phyloP scores from a whole-genome alignment of 2,329 filamentous ascomycete species.

The Pezicula rhizophila region DNA sequence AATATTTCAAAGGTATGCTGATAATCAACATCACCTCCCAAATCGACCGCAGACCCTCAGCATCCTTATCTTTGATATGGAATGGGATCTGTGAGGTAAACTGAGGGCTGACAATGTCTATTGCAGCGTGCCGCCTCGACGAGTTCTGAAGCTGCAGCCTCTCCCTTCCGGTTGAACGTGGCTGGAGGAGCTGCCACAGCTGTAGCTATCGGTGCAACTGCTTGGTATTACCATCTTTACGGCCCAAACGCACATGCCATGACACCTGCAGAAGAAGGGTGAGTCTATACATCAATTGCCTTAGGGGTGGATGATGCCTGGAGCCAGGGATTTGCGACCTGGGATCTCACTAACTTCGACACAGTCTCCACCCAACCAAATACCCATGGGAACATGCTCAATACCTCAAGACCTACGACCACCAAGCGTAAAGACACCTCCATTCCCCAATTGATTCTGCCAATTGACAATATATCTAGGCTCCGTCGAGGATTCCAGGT shows the following conservation, averaged over 20 bases:
- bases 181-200: constrained; percentile 82
- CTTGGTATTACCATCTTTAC: constrained; percentile 97
- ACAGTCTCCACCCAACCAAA: constrained; percentile 79
- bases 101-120: constrained; percentile 31
- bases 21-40: constrained; percentile 37
- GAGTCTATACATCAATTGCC: constrained; percentile 38
- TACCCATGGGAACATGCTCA: constrained; percentile 96
- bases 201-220: constrained; percentile 80
- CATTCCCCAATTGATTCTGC: constrained; percentile 10
- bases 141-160: constrained; percentile 64
- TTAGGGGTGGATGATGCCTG: constrained; percentile 14
- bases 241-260: constrained; percentile 81
- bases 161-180: constrained; percentile 76
- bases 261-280: constrained; percentile 97
- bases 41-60: constrained; percentile 30
- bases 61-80: constrained; percentile 18
- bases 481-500: constrained; percentile 99
- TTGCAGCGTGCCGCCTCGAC: constrained; percentile 63
- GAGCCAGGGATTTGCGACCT: not conserved
- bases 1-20: constrained; percentile 68
- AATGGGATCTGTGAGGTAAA: constrained; percentile 2
- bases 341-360: constrained; percentile 23
- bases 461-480: constrained; percentile 41
- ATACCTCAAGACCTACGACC: constrained; percentile 93
- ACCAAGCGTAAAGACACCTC: constrained; percentile 71